A percentile compares a stretch with the other conserved stretches of the same genome.
Evolutionary conservation across 441 rosid species (phyloP).

Genomic region (Flueggea neowawraea): DNA sequence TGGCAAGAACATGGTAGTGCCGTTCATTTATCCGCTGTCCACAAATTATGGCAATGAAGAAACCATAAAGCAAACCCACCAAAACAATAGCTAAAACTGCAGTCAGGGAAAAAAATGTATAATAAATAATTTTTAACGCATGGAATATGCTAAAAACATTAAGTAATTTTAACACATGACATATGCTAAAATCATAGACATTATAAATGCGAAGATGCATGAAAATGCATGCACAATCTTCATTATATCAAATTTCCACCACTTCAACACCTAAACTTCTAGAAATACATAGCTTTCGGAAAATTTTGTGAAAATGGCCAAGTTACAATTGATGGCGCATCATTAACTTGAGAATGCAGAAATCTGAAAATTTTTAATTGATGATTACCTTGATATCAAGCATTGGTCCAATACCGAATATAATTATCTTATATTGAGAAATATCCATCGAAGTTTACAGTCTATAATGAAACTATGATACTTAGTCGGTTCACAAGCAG

Average conservation of each 20-base stretch:
- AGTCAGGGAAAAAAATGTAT: slow-evolving; percentile 11
- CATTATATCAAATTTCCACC: no score
- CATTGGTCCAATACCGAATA: no score
- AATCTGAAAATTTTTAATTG: no score
- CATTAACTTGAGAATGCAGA: no score
- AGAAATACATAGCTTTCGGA: no score
- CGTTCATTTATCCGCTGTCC: slow-evolving; percentile 98
- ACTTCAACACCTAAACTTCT: no score
- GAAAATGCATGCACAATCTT: no score
- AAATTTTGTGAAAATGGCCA: no score
- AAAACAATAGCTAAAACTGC: slow-evolving; percentile 92
- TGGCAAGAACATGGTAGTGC: slow-evolving; percentile 97
- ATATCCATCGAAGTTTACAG: neutral
- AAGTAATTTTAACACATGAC: neutral
- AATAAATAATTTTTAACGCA: neutral
- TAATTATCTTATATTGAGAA: neutral
- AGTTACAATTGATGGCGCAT: no score
- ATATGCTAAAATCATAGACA: neutral
- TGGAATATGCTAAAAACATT: neutral
- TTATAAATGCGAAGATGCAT: neutral
- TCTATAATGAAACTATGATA: neutral
- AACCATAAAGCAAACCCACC: slow-evolving; percentile 98
- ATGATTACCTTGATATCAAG: no score
- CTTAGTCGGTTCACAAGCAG: neutral
- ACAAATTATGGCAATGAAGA: slow-evolving; percentile 98